Conservation (phyloP, 495 filamentous ascomycete genomes). For the Xylaria venustula region DNA sequence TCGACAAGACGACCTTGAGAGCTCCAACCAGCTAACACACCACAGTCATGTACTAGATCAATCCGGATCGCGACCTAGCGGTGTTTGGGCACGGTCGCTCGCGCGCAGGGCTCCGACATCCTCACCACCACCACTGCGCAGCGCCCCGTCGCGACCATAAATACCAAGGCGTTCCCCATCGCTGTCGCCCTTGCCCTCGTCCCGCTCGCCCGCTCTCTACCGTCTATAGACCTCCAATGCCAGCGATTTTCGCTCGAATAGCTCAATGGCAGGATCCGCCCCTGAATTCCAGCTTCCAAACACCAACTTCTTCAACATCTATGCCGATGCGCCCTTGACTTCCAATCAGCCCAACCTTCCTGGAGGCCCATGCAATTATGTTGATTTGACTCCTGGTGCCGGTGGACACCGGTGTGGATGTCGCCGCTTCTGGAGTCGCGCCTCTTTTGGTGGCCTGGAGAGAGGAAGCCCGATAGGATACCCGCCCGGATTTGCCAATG, state of each 20-base stretch:
- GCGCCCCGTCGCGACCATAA: constrained; percentile 22
- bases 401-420: constrained; percentile 59
- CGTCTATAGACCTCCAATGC: constrained; percentile 26
- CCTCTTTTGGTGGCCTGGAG: constrained; percentile 23
- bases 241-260: constrained; percentile 22
- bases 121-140: constrained; percentile 11
- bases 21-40: constrained; percentile 30
- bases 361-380: constrained; percentile 62
- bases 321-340: constrained; percentile 39
- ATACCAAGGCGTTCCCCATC: too few relatives aligned
- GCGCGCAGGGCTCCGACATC: constrained; percentile 21
- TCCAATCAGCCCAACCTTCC: constrained; percentile 40
- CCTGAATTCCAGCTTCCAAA: constrained; percentile 40
- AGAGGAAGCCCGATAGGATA: constrained; percentile 24
- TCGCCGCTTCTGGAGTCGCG: constrained; percentile 61
- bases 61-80: constrained; percentile 41
- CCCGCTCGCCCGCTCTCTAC: constrained; percentile 10
- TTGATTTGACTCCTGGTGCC: constrained; percentile 46
- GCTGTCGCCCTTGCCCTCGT: constrained; percentile 18
- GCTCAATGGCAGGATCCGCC: constrained; percentile 50
- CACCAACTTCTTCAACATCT: constrained; percentile 49
- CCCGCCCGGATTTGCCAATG: constrained; percentile 26
- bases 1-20: constrained; percentile 8
- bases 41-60: constrained; percentile 47
- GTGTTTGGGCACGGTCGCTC: constrained; percentile 28